A percentile compares a stretch with the other conserved stretches of the same genome.
Conservation (phyloP, 768 basidiomycete species). For the Tricholoma matsutake region DNA sequence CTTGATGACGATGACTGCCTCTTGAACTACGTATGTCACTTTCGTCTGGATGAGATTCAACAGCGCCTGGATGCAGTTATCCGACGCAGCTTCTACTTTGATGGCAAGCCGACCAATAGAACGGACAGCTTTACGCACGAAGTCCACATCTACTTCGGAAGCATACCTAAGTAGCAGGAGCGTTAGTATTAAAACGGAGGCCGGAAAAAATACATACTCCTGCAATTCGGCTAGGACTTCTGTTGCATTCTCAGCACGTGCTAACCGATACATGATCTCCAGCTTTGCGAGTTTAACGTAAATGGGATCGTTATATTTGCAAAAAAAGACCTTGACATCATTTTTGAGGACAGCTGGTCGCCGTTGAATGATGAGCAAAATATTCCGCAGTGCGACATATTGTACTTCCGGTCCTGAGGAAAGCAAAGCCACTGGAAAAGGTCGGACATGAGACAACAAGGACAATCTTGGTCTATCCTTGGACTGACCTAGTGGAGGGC, state of each 20-base stretch:
- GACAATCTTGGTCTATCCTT: background rate
- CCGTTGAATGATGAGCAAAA: constrained; percentile 94
- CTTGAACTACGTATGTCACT: constrained; percentile 95
- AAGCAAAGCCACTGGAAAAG: constrained; percentile 73
- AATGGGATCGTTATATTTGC: constrained; percentile 99
- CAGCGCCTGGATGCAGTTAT: constrained; percentile 85
- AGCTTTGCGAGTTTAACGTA: constrained; percentile 98
- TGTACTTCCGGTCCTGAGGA: constrained; percentile 99
- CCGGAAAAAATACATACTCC: constrained; percentile 55
- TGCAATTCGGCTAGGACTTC: constrained; percentile 94
- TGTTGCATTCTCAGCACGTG: constrained; percentile 88
- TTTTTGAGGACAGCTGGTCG: constrained; percentile 90
- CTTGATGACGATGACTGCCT: constrained; percentile 95
- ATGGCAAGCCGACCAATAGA: constrained; percentile 98
- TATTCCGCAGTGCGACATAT: constrained; percentile 96
- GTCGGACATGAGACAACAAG: constrained; percentile 5
- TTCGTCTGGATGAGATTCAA: constrained; percentile 89
- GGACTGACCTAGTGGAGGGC: constrained; percentile 82
- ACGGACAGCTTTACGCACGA: constrained; percentile 95
- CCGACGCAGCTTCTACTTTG: constrained; percentile 88
- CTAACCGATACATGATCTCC: constrained; percentile 98
- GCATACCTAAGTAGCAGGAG: constrained; percentile 67
- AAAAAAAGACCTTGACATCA: constrained; percentile 99
- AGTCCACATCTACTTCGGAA: constrained; percentile 97
- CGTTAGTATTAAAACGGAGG: constrained; percentile 1